Base-by-base conservation (phyloP, 768 basidiomycete species). In the Hypholoma sublateritium region DNA sequence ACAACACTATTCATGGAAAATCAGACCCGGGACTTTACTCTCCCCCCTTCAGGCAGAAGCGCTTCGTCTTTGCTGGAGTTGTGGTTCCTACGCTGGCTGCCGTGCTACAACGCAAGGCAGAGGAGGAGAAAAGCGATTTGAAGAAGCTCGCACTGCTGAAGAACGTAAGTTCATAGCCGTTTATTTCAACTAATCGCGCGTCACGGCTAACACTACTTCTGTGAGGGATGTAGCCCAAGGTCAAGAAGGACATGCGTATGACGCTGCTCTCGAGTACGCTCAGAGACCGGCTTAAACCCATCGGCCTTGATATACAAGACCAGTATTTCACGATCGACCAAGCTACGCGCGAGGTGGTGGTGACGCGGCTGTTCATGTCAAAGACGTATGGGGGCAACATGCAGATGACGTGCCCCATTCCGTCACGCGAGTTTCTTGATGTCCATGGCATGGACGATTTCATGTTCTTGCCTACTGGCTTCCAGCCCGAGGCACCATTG, bases 401-500 rank as follows among this genome's bases (percentile, higher is more conserved):
- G 6, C 70, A 72, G 46, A 62, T 56, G 2, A 69, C 69, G 1
- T 65, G 58, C 41, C 75, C 74, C 0, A 43, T 14, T 0, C 71
- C 70, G 11, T 35, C 50, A 3, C 22, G 50, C 1, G 35, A 59
- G 0, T 62, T 59, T 21, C 9, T 71, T 5, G 62, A 55, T 0
- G 32, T 52, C 8, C 73, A 75, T 55, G 69, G 72, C 2, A 35
- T 67, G 45, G 42, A 67, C 5, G 67, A 74, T 24, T 76, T 74
- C 51, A 67, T 71, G 65, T 78, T 67, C 57, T 58, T 70, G 0
- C 70, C 70, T 36, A 60, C 70, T 0, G 43, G 53, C 0, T 68
- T 63, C 47, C 72, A 76, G 39, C 73, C 74, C 3, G 64, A 74
- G 19, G 75, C 69, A 8, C 77, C 75, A 2, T 56, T 70, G 50